Percentiles rank a stretch among this genome's conserved stretches.
Conservation (phyloP, 306 rosid genomes). For the Elaeagnus macrophylla region DNA sequence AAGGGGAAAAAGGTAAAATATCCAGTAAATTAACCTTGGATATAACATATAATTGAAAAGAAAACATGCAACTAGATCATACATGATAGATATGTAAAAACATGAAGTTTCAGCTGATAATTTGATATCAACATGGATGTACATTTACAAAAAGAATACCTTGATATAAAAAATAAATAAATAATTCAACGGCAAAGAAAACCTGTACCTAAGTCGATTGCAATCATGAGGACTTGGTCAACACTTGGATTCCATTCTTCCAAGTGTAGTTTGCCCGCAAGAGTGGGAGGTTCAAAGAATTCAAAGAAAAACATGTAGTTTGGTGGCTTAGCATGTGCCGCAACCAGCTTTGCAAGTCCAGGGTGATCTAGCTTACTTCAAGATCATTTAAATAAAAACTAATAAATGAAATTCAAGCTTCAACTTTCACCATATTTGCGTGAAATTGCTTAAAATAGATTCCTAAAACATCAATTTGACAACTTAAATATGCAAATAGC, state of each 20-base stretch:
- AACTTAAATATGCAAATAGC: not conserved
- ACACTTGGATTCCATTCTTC: constrained; percentile 41
- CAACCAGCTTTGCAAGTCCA: constrained; percentile 55
- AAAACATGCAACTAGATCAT: not conserved
- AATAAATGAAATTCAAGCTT: no score
- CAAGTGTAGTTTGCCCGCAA: constrained; percentile 57
- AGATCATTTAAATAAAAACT: constrained; percentile 5
- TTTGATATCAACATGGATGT: not conserved
- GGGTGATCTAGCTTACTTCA: constrained; percentile 75
- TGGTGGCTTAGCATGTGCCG: constrained; percentile 90
- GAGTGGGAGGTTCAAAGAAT: constrained; percentile 54
- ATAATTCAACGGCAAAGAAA: not conserved
- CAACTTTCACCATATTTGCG: no score
- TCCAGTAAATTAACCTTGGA: not conserved
- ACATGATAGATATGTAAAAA: no score
- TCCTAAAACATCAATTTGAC: not conserved
- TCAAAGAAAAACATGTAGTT: constrained; percentile 80
- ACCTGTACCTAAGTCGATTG: constrained; percentile 31
- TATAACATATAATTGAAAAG: not conserved
- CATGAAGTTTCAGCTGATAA: not conserved
- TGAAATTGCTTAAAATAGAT: constrained; percentile 3
- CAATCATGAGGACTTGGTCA: constrained; percentile 32
- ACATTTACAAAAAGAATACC: not conserved
- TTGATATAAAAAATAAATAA: not conserved
- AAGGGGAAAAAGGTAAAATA: constrained; percentile 11